Evolutionary conservation across 768 basidiomycete species (phyloP).

Genomic region (Suillus sp.): DNA sequence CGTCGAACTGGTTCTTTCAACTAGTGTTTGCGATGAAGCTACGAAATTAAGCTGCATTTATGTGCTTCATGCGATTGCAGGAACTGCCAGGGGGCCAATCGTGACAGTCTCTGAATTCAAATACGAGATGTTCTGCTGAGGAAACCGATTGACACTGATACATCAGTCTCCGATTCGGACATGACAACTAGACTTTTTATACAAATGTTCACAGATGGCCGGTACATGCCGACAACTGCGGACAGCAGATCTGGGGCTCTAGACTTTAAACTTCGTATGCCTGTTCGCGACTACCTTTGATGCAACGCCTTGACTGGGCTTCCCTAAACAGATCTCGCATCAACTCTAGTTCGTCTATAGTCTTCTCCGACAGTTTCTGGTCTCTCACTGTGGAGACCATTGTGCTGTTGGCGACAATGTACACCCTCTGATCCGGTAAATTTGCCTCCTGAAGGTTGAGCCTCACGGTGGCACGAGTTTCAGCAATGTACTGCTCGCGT

Average conservation of each 20-base stretch:
- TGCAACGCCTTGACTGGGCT: conserved; percentile 15
- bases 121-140: conserved; percentile 49
- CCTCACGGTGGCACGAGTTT: conserved; percentile 20
- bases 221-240: background rate
- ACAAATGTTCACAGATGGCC: background rate
- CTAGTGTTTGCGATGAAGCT: conserved; percentile 66
- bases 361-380: conserved; percentile 16
- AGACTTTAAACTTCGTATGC: background rate
- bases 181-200: conserved; percentile 35
- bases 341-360: conserved; percentile 21
- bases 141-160: conserved; percentile 45
- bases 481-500: conserved; percentile 22
- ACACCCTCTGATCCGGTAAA: conserved; percentile 25
- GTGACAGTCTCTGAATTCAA: conserved; percentile 20
- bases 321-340: conserved; percentile 19
- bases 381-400: conserved; percentile 18
- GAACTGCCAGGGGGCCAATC: conserved; percentile 23
- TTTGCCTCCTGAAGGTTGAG: conserved; percentile 18
- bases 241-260: background rate
- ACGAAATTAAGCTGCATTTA: background rate
- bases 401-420: conserved; percentile 22
- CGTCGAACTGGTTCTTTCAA: conserved; percentile 62
- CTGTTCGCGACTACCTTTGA: background rate
- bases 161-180: conserved; percentile 43
- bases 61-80: conserved; percentile 36